Conservation (phyloP, 768 basidiomycete species). For the Termitomyces sp. region DNA sequence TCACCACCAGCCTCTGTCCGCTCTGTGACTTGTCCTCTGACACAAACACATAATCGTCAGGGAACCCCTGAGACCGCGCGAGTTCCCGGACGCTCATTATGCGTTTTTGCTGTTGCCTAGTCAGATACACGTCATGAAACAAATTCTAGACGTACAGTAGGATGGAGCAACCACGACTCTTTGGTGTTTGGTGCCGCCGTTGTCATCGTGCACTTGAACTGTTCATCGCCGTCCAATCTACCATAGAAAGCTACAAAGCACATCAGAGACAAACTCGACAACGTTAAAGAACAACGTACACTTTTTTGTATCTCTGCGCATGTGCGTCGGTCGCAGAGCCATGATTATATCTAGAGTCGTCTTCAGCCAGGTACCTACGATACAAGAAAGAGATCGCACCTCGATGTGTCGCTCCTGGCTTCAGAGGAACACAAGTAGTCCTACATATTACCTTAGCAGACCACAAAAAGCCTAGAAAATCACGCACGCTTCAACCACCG, state of each 20-base stretch:
- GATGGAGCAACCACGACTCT: slow-evolving; percentile 37
- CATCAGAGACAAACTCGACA: not conserved
- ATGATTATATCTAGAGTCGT: slow-evolving; percentile 34
- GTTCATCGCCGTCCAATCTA: slow-evolving; percentile 43
- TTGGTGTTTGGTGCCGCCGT: slow-evolving; percentile 46
- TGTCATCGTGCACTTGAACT: slow-evolving; percentile 66
- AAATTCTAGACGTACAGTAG: slow-evolving; percentile 21
- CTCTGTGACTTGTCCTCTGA: slow-evolving; percentile 30
- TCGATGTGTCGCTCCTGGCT: slow-evolving; percentile 42
- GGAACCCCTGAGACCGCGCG: slow-evolving; percentile 76
- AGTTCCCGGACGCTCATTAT: slow-evolving; percentile 61
- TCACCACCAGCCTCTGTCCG: slow-evolving; percentile 30
- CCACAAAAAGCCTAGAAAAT: not conserved
- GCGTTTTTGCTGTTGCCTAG: slow-evolving; percentile 56
- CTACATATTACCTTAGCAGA: slow-evolving; percentile 20
- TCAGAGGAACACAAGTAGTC: slow-evolving; percentile 49
- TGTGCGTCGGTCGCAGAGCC: slow-evolving; percentile 29
- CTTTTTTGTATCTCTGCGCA: slow-evolving; percentile 18
- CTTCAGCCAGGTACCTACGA: not conserved
- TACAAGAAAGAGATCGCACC: slow-evolving; percentile 23
- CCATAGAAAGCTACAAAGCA: slow-evolving; percentile 42
- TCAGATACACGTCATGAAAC: not conserved
- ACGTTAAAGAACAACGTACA: not conserved
- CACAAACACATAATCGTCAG: slow-evolving; percentile 60
- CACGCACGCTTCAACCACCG: slow-evolving; percentile 48